Percentiles rank a stretch among this genome's conserved stretches.
Conservation (phyloP, 148 eudicot species). For the Vaccinium macrocarpon region DNA sequence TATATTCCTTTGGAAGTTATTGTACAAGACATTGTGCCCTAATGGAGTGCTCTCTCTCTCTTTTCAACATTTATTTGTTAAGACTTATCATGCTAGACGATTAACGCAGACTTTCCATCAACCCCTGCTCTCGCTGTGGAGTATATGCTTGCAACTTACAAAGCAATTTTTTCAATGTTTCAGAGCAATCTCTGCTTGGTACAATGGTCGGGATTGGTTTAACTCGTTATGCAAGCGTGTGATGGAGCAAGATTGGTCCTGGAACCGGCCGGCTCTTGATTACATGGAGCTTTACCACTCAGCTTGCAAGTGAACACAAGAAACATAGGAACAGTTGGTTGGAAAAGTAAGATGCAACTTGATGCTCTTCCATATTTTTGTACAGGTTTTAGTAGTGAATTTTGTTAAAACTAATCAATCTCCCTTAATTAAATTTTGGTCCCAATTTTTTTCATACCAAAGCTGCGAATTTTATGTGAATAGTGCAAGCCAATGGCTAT, state of each 20-base stretch:
- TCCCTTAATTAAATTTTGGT: background rate
- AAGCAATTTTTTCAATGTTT: background rate
- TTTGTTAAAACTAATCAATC: no score
- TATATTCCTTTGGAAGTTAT: background rate
- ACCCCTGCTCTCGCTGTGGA: background rate
- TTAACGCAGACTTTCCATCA: background rate
- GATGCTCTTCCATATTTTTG: conserved; percentile 17
- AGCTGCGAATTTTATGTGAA: background rate
- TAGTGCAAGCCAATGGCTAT: conserved; percentile 2
- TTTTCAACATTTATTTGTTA: background rate
- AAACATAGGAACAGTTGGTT: conserved; percentile 6
- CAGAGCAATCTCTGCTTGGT: conserved; percentile 92
- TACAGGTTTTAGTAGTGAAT: conserved; percentile 33
- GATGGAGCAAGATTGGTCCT: conserved; percentile 98
- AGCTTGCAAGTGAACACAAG: conserved; percentile 52
- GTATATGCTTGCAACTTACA: background rate
- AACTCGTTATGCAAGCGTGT: conserved; percentile 72
- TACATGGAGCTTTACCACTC: conserved; percentile 90
- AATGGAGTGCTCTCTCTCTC: background rate
- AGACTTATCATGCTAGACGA: background rate
- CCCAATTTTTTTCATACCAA: background rate
- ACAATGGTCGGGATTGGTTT: conserved; percentile 70
- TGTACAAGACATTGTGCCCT: background rate
- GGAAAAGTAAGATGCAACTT: background rate
- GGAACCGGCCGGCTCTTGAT: conserved; percentile 96